phyloP scores from a whole-genome alignment of 1,139 yeast species.

The Candida glucosophila region DNA sequence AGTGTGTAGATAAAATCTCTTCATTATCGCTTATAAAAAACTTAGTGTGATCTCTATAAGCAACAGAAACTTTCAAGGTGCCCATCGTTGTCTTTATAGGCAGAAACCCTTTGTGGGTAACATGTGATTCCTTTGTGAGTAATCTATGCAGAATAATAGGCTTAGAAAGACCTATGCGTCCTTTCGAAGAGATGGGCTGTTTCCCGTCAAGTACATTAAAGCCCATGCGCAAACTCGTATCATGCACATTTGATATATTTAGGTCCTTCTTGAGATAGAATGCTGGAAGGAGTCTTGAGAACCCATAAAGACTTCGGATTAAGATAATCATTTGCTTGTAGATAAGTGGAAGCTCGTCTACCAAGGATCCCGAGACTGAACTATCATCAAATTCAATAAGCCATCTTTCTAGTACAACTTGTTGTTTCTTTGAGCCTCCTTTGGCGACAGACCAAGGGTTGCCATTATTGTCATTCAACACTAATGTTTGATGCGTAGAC shows the following conservation, averaged over 20 bases:
- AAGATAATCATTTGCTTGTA: conserved; percentile 70
- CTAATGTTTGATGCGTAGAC: conserved; percentile 51
- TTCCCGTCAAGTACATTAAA: conserved; percentile 70
- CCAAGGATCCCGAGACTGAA: conserved; percentile 17
- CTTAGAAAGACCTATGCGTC: conserved; percentile 76
- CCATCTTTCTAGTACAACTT: conserved; percentile 91
- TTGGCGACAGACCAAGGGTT: conserved; percentile 35
- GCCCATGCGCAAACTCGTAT: conserved; percentile 27
- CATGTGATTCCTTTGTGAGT: conserved; percentile 39
- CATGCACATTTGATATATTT: too few species aligned
- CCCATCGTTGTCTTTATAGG: conserved; percentile 76
- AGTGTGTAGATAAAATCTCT: conserved; percentile 52
- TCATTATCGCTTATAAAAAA: conserved; percentile 65
- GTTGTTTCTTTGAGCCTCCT: conserved; percentile 48
- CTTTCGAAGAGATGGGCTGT: conserved; percentile 69
- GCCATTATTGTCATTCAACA: conserved; percentile 41
- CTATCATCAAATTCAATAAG: conserved; percentile 60
- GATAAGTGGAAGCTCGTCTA: conserved; percentile 54
- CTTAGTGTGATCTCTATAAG: conserved; percentile 64
- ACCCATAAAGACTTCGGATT: conserved; percentile 66
- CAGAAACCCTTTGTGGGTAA: conserved; percentile 51
- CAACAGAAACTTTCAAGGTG: conserved; percentile 61
- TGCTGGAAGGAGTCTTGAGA: conserved; percentile 63
- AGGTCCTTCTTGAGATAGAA: conserved; percentile 42
- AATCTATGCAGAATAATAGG: conserved; percentile 43